Evolutionary conservation across 2,329 filamentous ascomycete genomes (phyloP), one percentile per base, ranked within the genome.

Genomic region (Chaetomium olivaceum): DNA sequence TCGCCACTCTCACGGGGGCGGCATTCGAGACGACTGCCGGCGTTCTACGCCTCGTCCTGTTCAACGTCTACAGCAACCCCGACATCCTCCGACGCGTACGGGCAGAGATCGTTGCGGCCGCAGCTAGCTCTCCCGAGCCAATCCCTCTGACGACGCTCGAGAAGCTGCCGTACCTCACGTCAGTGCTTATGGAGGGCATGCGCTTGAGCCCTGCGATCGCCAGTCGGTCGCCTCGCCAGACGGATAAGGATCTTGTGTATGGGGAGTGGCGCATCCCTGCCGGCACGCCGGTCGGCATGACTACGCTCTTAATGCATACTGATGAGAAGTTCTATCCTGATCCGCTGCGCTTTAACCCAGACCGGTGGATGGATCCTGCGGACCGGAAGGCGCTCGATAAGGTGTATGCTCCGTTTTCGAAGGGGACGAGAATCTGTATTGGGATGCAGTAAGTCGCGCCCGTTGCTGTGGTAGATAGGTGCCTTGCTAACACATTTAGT

Each of bases 171-270:
- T 83, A 82, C 67, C 74, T 83, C 5, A 76, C 77, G 7, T 79
- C 81, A 0, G 77, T 81, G 0, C 71, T 84, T 16, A 78, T 75
- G 36, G 82, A 85, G 69, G 76, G 78, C 1, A 73, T 83, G 69
- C 77, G 82, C 1, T 64, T 83, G 0, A 78, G 81, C 57, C 79
- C 80, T 1, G 77, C 74, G 0, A 70, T 81, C 5, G 77, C 75
- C 3, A 76, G 80, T 29, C 71, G 79, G 0, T 71, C 80, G 4
- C 77, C 80, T 51, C 80, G 82, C 1, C 70, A 80, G 4, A 79
- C 80, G 0, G 64, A 73, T 16, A 33, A 61, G 46, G 67, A 72
- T 29, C 63, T 74, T 0, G 1, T 66, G 2, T 74, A 74, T 50
- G 25, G 63, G 0, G n/a, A 71, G 16, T 75, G 68, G 69, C 61